Evolutionary conservation across 2,329 filamentous ascomycete genomes (phyloP), one percentile per base, ranked within the genome.

Genomic region (Colletotrichum coccodes): DNA sequence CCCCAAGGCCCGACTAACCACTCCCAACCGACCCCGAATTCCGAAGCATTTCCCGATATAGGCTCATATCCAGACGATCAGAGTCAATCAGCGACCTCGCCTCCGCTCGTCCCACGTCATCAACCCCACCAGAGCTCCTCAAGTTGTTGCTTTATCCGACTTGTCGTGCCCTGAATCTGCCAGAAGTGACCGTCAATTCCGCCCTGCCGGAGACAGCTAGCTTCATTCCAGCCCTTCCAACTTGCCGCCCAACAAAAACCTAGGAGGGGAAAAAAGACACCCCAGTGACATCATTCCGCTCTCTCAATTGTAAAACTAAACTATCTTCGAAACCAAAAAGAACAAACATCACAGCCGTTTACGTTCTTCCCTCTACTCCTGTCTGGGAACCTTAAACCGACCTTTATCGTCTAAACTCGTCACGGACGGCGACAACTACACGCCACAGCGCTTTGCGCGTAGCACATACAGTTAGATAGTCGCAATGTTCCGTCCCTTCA

Each of bases 401-500:
- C 6, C 26, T 49, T 44, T 42, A 6, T 30, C 26, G 47, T 40
- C 6, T 3, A 34, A n/a, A n/a, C 14, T n/a, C 18, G 18, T 44
- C 21, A 50, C 23, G 4, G 34, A 50, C 49, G 50, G 42, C 30
- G 7, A 50, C 18, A 28, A 34, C 12, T 23, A n/a, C 34, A 6
- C 16, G n/a, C 8, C 26, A 28, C 14, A 26, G 23, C 36, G 54
- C 34, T 12, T 21, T 30, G 3, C 26, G 58, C n/a, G 18, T 40
- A 32, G 23, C 6, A 52, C n/a, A 34, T 32, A 28, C 6, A 26
- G 23, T n/a, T n/a, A 21, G 32, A 54, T 11, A 56, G 18, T 26
- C 46, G 52, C 34, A 44, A 71, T 71, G 70, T 71, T 71, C 54
- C 64, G 70, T 23, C 68, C 70, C 42, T 38, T 71, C 44, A 71